Base-by-base conservation (phyloP, 2,329 filamentous ascomycete genomes). In the Neofusicoccum kwambonambiense region DNA sequence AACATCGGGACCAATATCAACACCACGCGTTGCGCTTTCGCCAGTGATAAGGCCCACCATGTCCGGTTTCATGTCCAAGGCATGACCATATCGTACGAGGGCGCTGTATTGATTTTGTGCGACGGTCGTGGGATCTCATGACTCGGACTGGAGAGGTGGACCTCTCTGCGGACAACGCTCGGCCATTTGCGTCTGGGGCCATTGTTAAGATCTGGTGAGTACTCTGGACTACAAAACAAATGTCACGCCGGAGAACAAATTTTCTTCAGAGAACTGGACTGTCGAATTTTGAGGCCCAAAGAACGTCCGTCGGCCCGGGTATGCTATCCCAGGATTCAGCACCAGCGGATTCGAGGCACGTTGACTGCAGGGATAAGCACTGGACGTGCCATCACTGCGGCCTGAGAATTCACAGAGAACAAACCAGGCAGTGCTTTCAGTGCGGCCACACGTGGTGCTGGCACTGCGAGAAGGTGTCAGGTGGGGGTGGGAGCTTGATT, bases 1-100 rank as follows among this genome's bases (percentile, higher is more conserved):
- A 47, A 47, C 7, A 27, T 44, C 35, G 22, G 42, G 22, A 37
- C 27, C 41, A 37, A 37, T 22, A 60, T 44, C 56, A 57, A 57
- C 37, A 47, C 56, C 56, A 37, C 56, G 3, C 56, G 42, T 47
- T 45, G 31, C 41, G 44, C 34, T 17, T 11, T n/a, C 17, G 42
- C n/a, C 9, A n/a, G 42, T 12, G 56, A 37, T 60, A 47, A 37
- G 56, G 44, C 56, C 56, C 56, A 60, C 56, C 42, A 19, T 17
- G 11, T 22, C 13, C 15, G 17, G 56, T 60, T 47, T 60, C 56
- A 47, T 47, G 56, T 60, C 13, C 27, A 19, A 42, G 27, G 56
- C 56, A 60, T 60, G 56, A 60, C 56, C 42, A 37, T 47, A 47
- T 60, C 56, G 56, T 47, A 60, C 56, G 56, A 47, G 56, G 41